Percentiles rank a stretch among this genome's conserved stretches.
Evolutionary conservation across 192 early-diverging fungal species (phyloP).

Genomic region (Backusella circina): DNA sequence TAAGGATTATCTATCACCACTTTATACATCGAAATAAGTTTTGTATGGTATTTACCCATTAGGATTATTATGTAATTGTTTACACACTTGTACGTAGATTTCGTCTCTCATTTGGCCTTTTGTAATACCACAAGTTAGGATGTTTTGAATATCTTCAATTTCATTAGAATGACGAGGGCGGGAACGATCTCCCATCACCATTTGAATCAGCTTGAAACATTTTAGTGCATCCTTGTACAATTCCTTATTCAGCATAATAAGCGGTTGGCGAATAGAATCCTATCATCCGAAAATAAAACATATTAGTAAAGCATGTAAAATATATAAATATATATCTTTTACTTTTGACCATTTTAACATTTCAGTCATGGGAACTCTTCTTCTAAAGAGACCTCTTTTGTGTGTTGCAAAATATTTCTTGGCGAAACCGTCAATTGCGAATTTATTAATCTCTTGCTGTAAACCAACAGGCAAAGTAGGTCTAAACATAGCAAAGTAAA

Average conservation of each 20-base stretch:
- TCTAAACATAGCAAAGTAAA: neutral
- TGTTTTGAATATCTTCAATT: constrained; percentile 65
- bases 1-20: neutral
- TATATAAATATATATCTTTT: neutral
- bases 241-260: constrained; percentile 81
- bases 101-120: constrained; percentile 84
- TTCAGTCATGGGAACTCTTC: constrained; percentile 83
- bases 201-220: constrained; percentile 83
- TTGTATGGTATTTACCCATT: constrained; percentile 40
- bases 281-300: constrained; percentile 19
- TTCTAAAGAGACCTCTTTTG: constrained; percentile 77
- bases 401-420: constrained; percentile 87
- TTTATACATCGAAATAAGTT: neutral
- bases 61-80: constrained; percentile 81
- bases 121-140: constrained; percentile 77
- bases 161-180: constrained; percentile 31
- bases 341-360: constrained; percentile 80
- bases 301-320: constrained; percentile 1
- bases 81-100: constrained; percentile 91
- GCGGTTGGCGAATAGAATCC: constrained; percentile 70
- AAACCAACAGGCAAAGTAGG: constrained; percentile 46
- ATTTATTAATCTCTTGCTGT: constrained; percentile 70
- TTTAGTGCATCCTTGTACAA: constrained; percentile 82
- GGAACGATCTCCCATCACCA: constrained; percentile 73
- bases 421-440: constrained; percentile 83